Conservation (phyloP, 192 early-diverging fungal species). For the Chytriomyces confervae region DNA sequence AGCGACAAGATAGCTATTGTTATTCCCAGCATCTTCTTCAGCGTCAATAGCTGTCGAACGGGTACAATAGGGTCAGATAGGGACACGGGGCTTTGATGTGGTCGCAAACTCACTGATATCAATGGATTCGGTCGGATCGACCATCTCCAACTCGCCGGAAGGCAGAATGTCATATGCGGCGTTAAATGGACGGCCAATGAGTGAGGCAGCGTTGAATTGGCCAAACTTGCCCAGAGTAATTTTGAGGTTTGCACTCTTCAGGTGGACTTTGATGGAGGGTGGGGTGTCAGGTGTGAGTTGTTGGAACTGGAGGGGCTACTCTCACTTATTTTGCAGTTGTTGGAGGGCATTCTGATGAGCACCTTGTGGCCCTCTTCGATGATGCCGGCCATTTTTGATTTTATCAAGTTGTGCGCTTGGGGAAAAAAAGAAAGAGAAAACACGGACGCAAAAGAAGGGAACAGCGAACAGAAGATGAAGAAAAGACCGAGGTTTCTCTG, state of each 20-base stretch:
- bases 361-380: constrained; percentile 70
- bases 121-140: neutral
- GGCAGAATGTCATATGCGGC: constrained; percentile 82
- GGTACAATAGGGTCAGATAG: neutral
- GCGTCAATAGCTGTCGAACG: constrained; percentile 20
- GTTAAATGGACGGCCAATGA: constrained; percentile 82
- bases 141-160: constrained; percentile 35
- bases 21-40: constrained; percentile 74
- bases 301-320: constrained; percentile 42
- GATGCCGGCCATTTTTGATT: constrained; percentile 12
- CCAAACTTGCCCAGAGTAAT: constrained; percentile 88
- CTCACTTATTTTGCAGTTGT: constrained; percentile 79
- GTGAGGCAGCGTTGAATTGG: constrained; percentile 73
- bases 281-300: neutral
- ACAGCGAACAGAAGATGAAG: no score
- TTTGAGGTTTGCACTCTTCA: neutral
- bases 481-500: no score
- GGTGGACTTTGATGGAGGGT: neutral
- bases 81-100: neutral
- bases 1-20: constrained; percentile 82
- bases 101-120: neutral
- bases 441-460: no score
- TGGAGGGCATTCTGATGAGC: constrained; percentile 82
- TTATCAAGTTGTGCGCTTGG: no score
- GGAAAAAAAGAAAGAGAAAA: no score